Evolutionary conservation across 2,329 filamentous ascomycete genomes (phyloP).

Genomic region (Exophiala aquamarina): DNA sequence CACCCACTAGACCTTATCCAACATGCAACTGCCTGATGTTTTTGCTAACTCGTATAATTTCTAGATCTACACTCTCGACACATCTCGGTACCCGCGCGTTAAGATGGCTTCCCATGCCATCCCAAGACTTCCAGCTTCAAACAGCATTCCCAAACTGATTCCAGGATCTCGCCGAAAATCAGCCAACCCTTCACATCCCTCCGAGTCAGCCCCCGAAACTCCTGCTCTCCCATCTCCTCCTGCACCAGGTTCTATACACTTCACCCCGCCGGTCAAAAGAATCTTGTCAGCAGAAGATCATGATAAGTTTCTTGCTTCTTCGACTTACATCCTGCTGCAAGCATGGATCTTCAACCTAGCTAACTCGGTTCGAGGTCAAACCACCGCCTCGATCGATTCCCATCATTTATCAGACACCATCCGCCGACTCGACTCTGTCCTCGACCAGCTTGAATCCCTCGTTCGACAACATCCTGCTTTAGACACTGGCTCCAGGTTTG

Average conservation of each 20-base stretch:
- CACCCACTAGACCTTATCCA: too few species aligned
- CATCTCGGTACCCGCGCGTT: too few species aligned
- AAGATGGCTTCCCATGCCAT: too few species aligned
- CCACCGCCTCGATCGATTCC: constrained; percentile 61
- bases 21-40: too few species aligned
- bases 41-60: too few species aligned
- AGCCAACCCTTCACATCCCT: constrained; percentile 26
- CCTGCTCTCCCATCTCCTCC: constrained; percentile 70
- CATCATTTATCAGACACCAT: constrained; percentile 63
- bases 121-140: neutral
- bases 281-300: constrained; percentile 83
- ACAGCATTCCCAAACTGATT: constrained; percentile 22
- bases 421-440: constrained; percentile 64
- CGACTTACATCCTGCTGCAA: constrained; percentile 72
- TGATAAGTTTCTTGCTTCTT: constrained; percentile 73
- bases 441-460: constrained; percentile 68
- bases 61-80: too few species aligned
- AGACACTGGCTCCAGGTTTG: constrained; percentile 89
- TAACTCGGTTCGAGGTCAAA: constrained; percentile 72
- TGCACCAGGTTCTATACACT: constrained; percentile 59
- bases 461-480: constrained; percentile 72
- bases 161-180: constrained; percentile 36
- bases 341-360: constrained; percentile 85
- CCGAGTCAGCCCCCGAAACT: constrained; percentile 69
- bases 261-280: constrained; percentile 68